Evolutionary conservation across 2,329 filamentous ascomycete genomes (phyloP).

Genomic region (Drechmeria coniospora): DNA sequence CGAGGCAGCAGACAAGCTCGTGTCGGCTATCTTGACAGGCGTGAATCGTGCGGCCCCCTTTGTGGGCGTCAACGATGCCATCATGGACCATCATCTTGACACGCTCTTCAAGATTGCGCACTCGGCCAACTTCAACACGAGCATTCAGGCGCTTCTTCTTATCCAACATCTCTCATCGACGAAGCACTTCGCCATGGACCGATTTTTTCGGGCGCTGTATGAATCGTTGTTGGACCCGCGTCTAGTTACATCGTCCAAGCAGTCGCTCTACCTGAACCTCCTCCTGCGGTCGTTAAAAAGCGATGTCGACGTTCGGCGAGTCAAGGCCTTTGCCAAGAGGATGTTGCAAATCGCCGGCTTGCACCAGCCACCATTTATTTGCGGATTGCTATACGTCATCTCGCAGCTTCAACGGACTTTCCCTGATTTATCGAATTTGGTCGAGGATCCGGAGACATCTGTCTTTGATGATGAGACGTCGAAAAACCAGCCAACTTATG

Average conservation of each 20-base stretch:
- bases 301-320: slow-evolving; percentile 76
- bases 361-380: slow-evolving; percentile 85
- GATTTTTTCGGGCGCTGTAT: slow-evolving; percentile 91
- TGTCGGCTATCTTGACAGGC: slow-evolving; percentile 80
- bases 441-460: slow-evolving; percentile 66
- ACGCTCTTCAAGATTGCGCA: slow-evolving; percentile 93
- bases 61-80: slow-evolving; percentile 61
- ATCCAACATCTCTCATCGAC: slow-evolving; percentile 81
- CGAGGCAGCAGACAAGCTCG: slow-evolving; percentile 62
- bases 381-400: slow-evolving; percentile 81
- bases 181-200: slow-evolving; percentile 68
- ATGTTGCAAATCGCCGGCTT: slow-evolving; percentile 75
- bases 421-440: slow-evolving; percentile 61
- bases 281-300: slow-evolving; percentile 77
- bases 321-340: slow-evolving; percentile 92
- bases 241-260: slow-evolving; percentile 79
- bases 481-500: slow-evolving; percentile 39
- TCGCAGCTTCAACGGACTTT: slow-evolving; percentile 68
- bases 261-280: slow-evolving; percentile 86
- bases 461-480: slow-evolving; percentile 47
- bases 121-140: slow-evolving; percentile 97
- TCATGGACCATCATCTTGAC: slow-evolving; percentile 76
- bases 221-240: slow-evolving; percentile 88
- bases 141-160: slow-evolving; percentile 84
- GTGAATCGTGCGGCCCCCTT: slow-evolving; percentile 96